These are phyloP conservation scores for Monosporascus sp. DNA, from an alignment of 2,329 filamentous ascomycete species.

Conservation along the genomic window DNA sequence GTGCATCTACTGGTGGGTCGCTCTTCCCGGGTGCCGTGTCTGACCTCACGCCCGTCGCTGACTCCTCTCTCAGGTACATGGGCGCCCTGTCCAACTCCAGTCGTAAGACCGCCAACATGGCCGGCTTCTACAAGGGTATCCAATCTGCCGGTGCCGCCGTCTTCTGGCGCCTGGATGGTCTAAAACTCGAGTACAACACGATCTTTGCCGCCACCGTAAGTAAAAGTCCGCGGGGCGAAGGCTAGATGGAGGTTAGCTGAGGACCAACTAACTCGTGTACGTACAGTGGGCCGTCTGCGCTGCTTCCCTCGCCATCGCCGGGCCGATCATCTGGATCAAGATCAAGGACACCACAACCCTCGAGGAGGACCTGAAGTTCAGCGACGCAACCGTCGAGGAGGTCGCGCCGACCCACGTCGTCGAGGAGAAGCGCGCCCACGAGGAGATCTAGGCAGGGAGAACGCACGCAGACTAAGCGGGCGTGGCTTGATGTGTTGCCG, in stretches of 20 bases:
- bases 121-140: constrained; percentile 82
- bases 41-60: neutral
- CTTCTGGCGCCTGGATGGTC: constrained; percentile 65
- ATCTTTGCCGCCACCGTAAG: constrained; percentile 59
- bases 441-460: neutral
- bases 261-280: constrained; percentile 1
- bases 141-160: constrained; percentile 83
- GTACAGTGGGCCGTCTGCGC: constrained; percentile 67
- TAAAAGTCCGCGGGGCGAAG: constrained; percentile 3
- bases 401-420: constrained; percentile 39
- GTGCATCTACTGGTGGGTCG: constrained; percentile 83
- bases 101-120: constrained; percentile 86
- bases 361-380: constrained; percentile 79
- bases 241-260: neutral
- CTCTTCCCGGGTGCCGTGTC: constrained; percentile 43
- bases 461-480: too few relatives aligned
- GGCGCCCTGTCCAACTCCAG: constrained; percentile 88
- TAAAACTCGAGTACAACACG: constrained; percentile 59
- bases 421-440: constrained; percentile 18
- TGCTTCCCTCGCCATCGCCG: constrained; percentile 69
- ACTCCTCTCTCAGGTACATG: constrained; percentile 63
- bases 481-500: too few relatives aligned
- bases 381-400: constrained; percentile 75
- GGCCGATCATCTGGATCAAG: constrained; percentile 72
- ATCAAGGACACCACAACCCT: constrained; percentile 77